These are phyloP conservation scores for Strobilomyces dryophilus DNA, from an alignment of 768 basidiomycete genomes.

Conservation along the genomic window DNA sequence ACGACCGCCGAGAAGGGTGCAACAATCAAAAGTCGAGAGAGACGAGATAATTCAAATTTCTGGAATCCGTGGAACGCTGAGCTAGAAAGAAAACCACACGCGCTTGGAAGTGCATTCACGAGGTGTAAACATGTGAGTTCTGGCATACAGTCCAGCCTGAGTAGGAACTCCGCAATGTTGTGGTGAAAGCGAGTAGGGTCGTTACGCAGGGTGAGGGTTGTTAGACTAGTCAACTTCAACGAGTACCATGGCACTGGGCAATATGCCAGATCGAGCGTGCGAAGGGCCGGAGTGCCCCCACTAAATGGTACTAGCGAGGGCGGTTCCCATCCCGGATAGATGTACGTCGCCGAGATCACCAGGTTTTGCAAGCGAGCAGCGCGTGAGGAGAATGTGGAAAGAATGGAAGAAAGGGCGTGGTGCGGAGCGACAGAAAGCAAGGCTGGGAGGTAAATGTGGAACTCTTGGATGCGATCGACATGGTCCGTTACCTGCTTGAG, in stretches of 20 bases:
- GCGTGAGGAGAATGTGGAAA: neutral
- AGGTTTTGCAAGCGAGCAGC: neutral
- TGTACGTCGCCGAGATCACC: neutral
- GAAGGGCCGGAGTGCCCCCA: neutral
- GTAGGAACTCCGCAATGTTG: constrained; percentile 27
- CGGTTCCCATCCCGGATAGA: neutral
- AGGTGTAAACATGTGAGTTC: constrained; percentile 32
- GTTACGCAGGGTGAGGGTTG: constrained; percentile 32
- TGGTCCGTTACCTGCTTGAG: neutral
- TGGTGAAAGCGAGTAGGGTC: constrained; percentile 23
- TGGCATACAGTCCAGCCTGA: constrained; percentile 33
- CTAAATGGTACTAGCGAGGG: neutral
- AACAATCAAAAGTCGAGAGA: constrained; percentile 2
- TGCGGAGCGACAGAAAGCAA: too few species aligned
- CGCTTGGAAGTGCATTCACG: constrained; percentile 13
- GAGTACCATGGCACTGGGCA: neutral
- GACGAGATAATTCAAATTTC: neutral
- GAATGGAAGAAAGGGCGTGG: neutral
- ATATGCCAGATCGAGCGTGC: neutral
- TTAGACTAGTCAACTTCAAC: constrained; percentile 22
- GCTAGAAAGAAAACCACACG: neutral
- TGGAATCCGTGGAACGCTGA: neutral
- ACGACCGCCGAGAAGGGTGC: constrained; percentile 3
- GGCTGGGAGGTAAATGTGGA: neutral
- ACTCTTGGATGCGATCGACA: neutral